Conservation (phyloP, 169 alveolate species). For the Cryptosporidium meleagridis region DNA sequence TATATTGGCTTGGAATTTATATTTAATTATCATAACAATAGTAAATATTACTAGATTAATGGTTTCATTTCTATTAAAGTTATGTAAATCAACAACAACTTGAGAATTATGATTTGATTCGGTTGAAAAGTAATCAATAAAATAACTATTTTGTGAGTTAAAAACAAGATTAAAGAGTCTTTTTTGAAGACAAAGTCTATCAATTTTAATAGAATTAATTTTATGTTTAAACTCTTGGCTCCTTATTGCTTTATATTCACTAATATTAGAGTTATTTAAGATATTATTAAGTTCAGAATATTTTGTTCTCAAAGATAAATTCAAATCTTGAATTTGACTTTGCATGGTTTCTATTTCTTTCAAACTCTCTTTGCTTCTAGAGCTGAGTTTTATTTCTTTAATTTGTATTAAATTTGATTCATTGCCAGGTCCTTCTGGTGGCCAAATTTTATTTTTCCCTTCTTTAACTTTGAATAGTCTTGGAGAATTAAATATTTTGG, state of each 20-base stretch:
- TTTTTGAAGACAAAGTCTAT: background rate
- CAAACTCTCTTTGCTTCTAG: background rate
- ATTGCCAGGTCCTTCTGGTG: conserved; percentile 70
- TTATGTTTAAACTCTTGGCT: background rate
- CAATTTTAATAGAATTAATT: background rate
- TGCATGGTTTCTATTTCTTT: background rate
- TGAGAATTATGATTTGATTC: background rate
- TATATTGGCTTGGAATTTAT: conserved; percentile 10
- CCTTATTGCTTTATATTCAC: conserved; percentile 51
- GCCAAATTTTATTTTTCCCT: conserved; percentile 38
- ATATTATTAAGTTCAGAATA: background rate
- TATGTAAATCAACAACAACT: conserved; percentile 44
- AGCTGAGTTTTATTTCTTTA: background rate
- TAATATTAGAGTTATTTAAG: conserved; percentile 18
- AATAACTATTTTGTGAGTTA: conserved; percentile 8
- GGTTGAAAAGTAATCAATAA: conserved; percentile 28
- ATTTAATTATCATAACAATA: conserved; percentile 44
- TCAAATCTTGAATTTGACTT: conserved; percentile 8
- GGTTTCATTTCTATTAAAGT: conserved; percentile 45
- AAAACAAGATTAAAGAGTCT: conserved; percentile 12
- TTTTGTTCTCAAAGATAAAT: background rate
- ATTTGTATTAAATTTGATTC: conserved; percentile 25
- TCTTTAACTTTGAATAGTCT: conserved; percentile 28
- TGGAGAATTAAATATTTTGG: conserved; percentile 15
- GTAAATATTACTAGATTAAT: conserved; percentile 8